Percentiles rank a stretch among this genome's conserved stretches.
Evolutionary conservation across 352 stramenopile genomes (phyloP).

Genomic region (Globisporangium heterothallicum): DNA sequence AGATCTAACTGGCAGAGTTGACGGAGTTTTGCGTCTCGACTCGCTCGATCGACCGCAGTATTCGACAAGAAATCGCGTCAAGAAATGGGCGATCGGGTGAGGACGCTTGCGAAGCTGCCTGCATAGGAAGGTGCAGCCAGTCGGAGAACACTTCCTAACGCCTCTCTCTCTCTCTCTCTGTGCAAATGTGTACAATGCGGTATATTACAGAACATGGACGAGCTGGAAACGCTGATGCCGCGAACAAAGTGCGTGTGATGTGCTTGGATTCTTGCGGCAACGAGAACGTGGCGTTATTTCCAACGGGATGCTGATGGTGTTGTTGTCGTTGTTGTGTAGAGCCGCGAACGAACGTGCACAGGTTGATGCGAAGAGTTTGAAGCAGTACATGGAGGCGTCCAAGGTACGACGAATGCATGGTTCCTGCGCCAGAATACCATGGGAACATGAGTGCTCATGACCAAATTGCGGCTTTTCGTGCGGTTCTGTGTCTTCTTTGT

Average conservation of each 20-base stretch:
- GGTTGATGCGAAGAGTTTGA: slow-evolving; percentile 45
- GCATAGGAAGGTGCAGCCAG: not conserved
- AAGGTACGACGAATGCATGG: slow-evolving; percentile 13
- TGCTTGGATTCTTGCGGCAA: not conserved
- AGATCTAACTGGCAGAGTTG: too few relatives aligned
- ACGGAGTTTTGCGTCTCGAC: too few relatives aligned
- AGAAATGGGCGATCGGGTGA: not conserved
- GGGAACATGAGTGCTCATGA: not conserved
- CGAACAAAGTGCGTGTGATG: slow-evolving; percentile 43
- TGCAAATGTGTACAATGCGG: not conserved
- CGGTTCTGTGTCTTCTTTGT: not conserved
- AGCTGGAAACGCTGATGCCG: slow-evolving; percentile 66
- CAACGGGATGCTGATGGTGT: slow-evolving; percentile 1
- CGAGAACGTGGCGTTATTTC: too few relatives aligned
- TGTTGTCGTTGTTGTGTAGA: slow-evolving; percentile 7
- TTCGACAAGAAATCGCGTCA: not conserved
- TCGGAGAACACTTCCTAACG: not conserved
- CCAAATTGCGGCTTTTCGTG: not conserved
- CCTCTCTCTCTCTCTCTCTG: not conserved
- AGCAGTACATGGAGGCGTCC: slow-evolving; percentile 54
- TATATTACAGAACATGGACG: slow-evolving; percentile 35
- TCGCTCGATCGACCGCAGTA: too few relatives aligned
- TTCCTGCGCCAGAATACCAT: not conserved
- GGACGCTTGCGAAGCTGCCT: too few relatives aligned
- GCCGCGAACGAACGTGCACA: slow-evolving; percentile 35